Evolutionary conservation across 805 yeast genomes (phyloP), one percentile per base, ranked within the genome.

Genomic region (Candida nitratophila): DNA sequence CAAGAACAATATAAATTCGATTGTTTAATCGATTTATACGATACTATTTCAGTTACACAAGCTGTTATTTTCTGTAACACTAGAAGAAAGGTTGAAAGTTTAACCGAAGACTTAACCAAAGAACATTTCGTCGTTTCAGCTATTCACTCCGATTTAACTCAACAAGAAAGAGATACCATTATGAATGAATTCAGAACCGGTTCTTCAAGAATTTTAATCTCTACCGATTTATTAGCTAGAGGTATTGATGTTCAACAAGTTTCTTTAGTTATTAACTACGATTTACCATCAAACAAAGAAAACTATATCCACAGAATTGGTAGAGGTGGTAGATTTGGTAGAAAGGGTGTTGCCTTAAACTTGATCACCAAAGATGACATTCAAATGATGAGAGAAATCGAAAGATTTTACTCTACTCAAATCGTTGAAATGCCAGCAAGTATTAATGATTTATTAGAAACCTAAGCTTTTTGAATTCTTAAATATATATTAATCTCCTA

Each of bases 181-280:
- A 93, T 91, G 99, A 80, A 83, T 63, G 97, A 91, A 69, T 91
- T 91, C 73, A 79, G 99, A 67, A 79, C 89, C 42, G 98, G 98
- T 46, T 83, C 88, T 49, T 87, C 97, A 32, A 79, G 98, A 64
- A 91, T 91, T 43, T 74, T 91, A 61, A 91, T 90, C 54, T 78
- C 96, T 32, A 90, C 98, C 44, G 97, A 90, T 68, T 86, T 90
- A 51, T 87, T 90, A 81, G 97, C 98, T 33, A 81, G 98, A 70
- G 98, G 98, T 69, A 90, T 90, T 54, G 98, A 90, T 71, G 96
- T 90, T 44, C 98, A 90, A 72, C 98, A 90, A 71, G 96, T 90
- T 46, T 88, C 96, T 29, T 76, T 91, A 54, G 98, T 90, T 51
- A 86, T 90, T 53, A 90, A 90, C 75, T 90, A 88, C 71, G 98